phyloP scores from a whole-genome alignment of 2,329 filamentous ascomycete species.

The Pezicula carpinea region DNA sequence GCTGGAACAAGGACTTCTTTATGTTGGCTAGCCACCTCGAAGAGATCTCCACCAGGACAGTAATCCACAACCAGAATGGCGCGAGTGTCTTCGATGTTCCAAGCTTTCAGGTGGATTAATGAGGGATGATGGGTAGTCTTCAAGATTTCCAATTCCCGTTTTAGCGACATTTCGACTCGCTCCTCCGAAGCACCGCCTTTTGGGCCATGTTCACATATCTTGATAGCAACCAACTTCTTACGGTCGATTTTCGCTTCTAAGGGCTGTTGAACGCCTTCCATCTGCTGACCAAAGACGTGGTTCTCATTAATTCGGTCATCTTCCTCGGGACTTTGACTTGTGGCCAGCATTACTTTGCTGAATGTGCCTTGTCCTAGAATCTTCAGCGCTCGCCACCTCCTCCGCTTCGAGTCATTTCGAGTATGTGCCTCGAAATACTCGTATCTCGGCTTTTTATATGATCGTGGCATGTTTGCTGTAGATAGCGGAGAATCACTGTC shows the following conservation, averaged over 20 bases:
- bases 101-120: slow-evolving; percentile 85
- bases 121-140: slow-evolving; percentile 84
- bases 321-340: slow-evolving; percentile 60
- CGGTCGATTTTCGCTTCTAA: slow-evolving; percentile 47
- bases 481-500: slow-evolving; percentile 43
- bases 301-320: slow-evolving; percentile 35
- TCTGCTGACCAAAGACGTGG: slow-evolving; percentile 23
- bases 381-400: slow-evolving; percentile 75
- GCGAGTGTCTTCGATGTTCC: slow-evolving; percentile 77
- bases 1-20: slow-evolving; percentile 61
- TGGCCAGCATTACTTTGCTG: slow-evolving; percentile 88
- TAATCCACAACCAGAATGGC: slow-evolving; percentile 86
- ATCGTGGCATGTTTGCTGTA: slow-evolving; percentile 30
- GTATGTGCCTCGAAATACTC: slow-evolving; percentile 70
- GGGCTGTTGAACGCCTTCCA: slow-evolving; percentile 28
- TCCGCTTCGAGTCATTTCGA: slow-evolving; percentile 62
- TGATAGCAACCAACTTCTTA: slow-evolving; percentile 87
- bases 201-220: slow-evolving; percentile 91
- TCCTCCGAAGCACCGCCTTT: slow-evolving; percentile 91
- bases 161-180: slow-evolving; percentile 86
- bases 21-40: slow-evolving; percentile 79
- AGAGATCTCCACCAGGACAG: slow-evolving; percentile 90
- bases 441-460: slow-evolving; percentile 33
- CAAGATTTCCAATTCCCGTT: slow-evolving; percentile 93
- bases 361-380: slow-evolving; percentile 90